Base-by-base conservation (phyloP, 176 grass and related monocot genomes). In the Avena insularis region DNA sequence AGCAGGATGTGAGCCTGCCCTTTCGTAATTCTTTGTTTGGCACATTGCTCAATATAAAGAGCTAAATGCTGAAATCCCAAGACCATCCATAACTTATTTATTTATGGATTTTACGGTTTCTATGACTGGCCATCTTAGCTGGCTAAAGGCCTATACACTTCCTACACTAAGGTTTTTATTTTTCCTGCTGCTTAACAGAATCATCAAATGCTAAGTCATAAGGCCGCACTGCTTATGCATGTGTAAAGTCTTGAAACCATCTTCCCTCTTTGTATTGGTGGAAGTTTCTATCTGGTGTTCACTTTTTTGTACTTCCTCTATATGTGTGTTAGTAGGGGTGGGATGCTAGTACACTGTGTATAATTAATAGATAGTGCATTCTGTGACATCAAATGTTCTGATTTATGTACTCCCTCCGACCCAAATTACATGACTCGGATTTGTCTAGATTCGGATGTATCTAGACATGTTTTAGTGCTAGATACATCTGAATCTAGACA, bases 21-120 rank as follows among this genome's bases (percentile, higher is more conserved):
- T 79, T 90, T 59, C 27, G 35, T 12, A 69, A 50, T 60, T 85
- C 3, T 62, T 69, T 82, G 75, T 27, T 72, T 16, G 65, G 50
- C 15, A 51, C 27, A 77, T 16, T 78, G 49, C 38, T 77, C 13
- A 69, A 73, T 75, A 35, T 43, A 16, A 67, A 43, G 80, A n/a
- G 20, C 40, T 78, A 72, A 76, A 63, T 49, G 16, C 16, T 21
- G 45, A 50, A 72, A 88, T 25, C 19, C 20, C 16, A 68, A 79
- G 29, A 78, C 38, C 45, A 14, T n/a, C 50, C 49, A 59, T 71
- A 35, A 50, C 61, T 86, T 61, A 47, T 47, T 5, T 40, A 70
- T 43, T 71, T 20, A 29, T 70, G 62, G 35, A 36, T 23, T 58
- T 58, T 83, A 74, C 36, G 73, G 68, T 56, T 20, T 90, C 38